phyloP scores from a whole-genome alignment of 2,329 filamentous ascomycete genomes.

The Pezicula carpinea region DNA sequence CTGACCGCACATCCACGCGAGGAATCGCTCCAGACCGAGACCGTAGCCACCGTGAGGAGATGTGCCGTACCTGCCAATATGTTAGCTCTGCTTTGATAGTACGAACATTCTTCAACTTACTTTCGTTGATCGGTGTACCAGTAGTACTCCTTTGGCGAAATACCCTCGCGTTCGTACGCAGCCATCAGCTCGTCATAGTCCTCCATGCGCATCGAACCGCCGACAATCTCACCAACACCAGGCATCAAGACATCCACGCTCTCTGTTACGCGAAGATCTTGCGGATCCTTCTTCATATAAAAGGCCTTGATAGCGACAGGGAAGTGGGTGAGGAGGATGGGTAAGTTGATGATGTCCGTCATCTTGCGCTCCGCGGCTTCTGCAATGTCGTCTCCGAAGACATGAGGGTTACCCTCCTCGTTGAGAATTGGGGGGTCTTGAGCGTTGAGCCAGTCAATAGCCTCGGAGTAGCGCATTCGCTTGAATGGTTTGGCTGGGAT shows the following conservation, averaged over 20 bases:
- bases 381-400: constrained; percentile 95
- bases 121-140: constrained; percentile 96
- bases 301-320: constrained; percentile 97
- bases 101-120: constrained; percentile 47
- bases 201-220: constrained; percentile 94
- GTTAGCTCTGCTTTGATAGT: constrained; percentile 3
- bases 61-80: constrained; percentile 67
- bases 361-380: constrained; percentile 95
- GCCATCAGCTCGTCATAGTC: constrained; percentile 84
- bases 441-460: constrained; percentile 88
- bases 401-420: constrained; percentile 85
- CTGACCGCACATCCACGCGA: constrained; percentile 61
- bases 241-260: constrained; percentile 85
- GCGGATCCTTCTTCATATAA: constrained; percentile 90
- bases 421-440: constrained; percentile 78
- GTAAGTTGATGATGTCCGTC: constrained; percentile 93
- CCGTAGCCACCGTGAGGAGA: constrained; percentile 81
- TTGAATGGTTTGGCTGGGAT: constrained; percentile 80
- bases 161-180: constrained; percentile 82
- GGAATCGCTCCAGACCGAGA: constrained; percentile 77
- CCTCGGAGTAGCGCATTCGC: constrained; percentile 92
- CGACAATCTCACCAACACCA: constrained; percentile 94
- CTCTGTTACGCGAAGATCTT: constrained; percentile 82
- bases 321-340: constrained; percentile 97
- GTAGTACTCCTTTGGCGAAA: constrained; percentile 83